A percentile compares a stretch with the other conserved stretches of the same genome.
These are phyloP conservation scores for Olyra latifolia DNA, from an alignment of 176 grass and related monocot genomes.

Conservation along the genomic window DNA sequence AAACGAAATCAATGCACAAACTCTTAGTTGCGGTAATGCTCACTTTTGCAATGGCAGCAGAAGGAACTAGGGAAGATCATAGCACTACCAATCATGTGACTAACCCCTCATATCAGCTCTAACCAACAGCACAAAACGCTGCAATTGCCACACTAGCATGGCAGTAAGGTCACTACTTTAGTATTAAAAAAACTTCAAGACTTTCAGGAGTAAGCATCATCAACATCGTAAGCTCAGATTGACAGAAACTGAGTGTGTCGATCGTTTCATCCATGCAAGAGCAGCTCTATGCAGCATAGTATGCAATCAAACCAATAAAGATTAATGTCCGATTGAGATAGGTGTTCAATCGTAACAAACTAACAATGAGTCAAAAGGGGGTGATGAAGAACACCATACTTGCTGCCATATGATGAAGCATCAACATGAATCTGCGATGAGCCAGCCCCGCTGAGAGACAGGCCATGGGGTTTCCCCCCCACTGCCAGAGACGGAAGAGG, in stretches of 20 bases:
- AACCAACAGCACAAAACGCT: not conserved
- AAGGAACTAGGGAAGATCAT: not conserved
- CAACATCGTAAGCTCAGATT: not conserved
- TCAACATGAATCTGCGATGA: constrained; percentile 60
- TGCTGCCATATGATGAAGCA: constrained; percentile 43
- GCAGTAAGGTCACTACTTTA: not conserved
- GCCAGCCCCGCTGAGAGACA: constrained; percentile 58
- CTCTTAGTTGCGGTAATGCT: not conserved
- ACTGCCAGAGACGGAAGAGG: constrained; percentile 36
- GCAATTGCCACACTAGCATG: not conserved
- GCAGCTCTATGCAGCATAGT: not conserved
- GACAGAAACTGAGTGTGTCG: not conserved
- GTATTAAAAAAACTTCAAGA: not conserved
- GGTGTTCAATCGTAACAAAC: not conserved
- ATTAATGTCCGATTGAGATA: not conserved
- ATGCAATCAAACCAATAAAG: not conserved
- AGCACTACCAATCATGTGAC: not conserved
- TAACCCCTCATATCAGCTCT: not conserved
- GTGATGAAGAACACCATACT: constrained; percentile 26
- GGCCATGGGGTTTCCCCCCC: constrained; percentile 43
- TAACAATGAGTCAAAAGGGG: not conserved
- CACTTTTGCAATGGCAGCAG: not conserved
- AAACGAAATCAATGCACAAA: not conserved
- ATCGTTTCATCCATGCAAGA: not conserved
- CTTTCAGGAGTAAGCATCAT: not conserved